Evolutionary conservation across 1,284 basidiomycete genomes (phyloP).

Genomic region (Cutaneotrichosporon sp.): DNA sequence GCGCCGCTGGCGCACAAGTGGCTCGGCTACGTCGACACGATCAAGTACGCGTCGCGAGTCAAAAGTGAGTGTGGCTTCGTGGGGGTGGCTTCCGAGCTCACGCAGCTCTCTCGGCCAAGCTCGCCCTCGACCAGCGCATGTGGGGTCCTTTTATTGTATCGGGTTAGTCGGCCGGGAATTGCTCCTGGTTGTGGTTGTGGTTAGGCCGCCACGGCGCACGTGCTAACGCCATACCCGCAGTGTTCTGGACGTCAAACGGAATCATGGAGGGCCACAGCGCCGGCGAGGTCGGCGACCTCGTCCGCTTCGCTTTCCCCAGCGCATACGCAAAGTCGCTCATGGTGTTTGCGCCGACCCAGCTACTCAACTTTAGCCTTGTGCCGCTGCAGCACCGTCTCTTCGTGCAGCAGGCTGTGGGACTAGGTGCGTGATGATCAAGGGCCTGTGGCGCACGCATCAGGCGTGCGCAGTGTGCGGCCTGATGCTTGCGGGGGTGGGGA

Average conservation of each 20-base stretch:
- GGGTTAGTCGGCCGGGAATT: constrained; percentile 7
- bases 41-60: constrained; percentile 10
- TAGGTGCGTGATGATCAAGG: constrained; percentile 51
- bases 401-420: constrained; percentile 67
- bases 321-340: constrained; percentile 42
- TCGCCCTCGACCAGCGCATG: constrained; percentile 15
- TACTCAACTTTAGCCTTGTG: constrained; percentile 73
- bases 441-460: background rate
- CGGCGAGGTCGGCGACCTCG: constrained; percentile 36
- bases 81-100: too few species aligned
- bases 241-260: constrained; percentile 41
- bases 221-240: constrained; percentile 11
- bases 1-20: constrained; percentile 19
- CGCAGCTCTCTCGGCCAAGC: constrained; percentile 9
- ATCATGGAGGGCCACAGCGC: constrained; percentile 40
- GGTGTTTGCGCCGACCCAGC: constrained; percentile 72
- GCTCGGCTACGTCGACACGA: constrained; percentile 10
- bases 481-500: background rate
- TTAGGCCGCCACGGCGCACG: too few species aligned
- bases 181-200: background rate
- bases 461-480: background rate
- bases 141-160: constrained; percentile 21
- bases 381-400: constrained; percentile 75
- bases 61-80: constrained; percentile 8
- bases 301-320: constrained; percentile 35